Evolutionary conservation across 495 filamentous ascomycete genomes (phyloP), one percentile per base, ranked within the genome.

Genomic region (Collariella sp.): DNA sequence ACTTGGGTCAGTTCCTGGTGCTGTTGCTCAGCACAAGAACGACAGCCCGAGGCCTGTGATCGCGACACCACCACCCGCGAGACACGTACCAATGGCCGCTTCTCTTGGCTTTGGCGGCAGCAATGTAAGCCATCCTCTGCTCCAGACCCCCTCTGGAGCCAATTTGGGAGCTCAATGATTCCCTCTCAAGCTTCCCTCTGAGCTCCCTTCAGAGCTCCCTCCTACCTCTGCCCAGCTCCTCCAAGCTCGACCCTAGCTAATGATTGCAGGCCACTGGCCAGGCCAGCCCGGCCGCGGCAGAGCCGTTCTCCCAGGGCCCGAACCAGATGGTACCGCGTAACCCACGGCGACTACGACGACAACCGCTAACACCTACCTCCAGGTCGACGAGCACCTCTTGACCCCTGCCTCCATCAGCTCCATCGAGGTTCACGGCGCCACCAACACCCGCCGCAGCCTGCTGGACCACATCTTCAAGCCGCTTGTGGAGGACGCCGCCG

Each of bases 401-500:
- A 64, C 71, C 33, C 75, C 74, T 15, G 84, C 88, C 45, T 83
- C 87, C 5, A 85, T 98, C 71, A 87, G 85, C 50, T 83, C 83
- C 24, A 78, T 97, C 66, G 82, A 85, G 57, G 77, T 99, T 49
- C 77, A 91, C 52, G 83, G 85, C 61, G 88, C 88, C 10, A 74
- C 72, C 19, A 79, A 91, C 57, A 96, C 91, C 4, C 81, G 91
- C 33, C 76, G 79, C 48, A 74, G 78, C 54, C 95, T 97, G 66
- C 81, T 98, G 23, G 78, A 89, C 61, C 78, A 81, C 19, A 70
- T 96, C 52, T 80, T 96, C 72, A 76, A 81, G 51, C 88, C 91
- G 5, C 67, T 96, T 2, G 71, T 97, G 15, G 83, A 81, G 59
- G 76, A 76, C 26, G 83, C 86, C 59, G 72, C 79, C 51, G 79